Evolutionary conservation across 495 filamentous ascomycete species (phyloP), one percentile per base, ranked within the genome.

Genomic region (Podospora pseudoanserina): DNA sequence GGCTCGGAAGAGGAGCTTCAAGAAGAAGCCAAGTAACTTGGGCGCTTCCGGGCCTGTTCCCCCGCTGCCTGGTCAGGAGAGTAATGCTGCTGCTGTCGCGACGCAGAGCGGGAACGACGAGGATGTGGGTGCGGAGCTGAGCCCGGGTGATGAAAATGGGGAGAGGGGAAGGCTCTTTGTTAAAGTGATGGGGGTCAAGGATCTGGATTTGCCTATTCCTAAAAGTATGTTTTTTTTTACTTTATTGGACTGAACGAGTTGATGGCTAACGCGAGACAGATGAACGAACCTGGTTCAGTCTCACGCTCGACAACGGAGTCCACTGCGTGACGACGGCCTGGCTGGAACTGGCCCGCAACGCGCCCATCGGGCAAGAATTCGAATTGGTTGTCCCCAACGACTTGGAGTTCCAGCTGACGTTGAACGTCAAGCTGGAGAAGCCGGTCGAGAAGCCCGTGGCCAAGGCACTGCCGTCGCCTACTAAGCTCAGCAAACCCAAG

Each of bases 311-410:
- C 79, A 99, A 99, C 72, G 95, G 95, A 28, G 86, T 99, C 2
- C 95, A 99, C 78, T 99, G 95, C 74, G 95, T 99, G 11, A 98
- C 95, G 1, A 99, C 95, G 5, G 88, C 93, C 0, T 98, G 93
- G 92, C 80, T 97, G 2, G 95, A 99, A 76, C 83, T 99, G 28
- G 96, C 93, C 61, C 91, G 91, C 67, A 93, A 89, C 56, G 96
- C 96, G 19, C 94, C 96, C 3, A 97, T 99, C 72, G 95, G 95
- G 20, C 95, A 99, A 73, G 95, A 99, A 76, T 99, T 99, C 68
- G 95, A 99, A 78, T 88, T 99, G 53, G 94, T 97, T 64, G 95
- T 99, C 54, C 90, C 96, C 54, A 93, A 96, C 71, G 94, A 98
- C 71, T 85, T 99, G 26, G 95, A 99, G 77, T 99, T 99, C 78